These are phyloP conservation scores for Acanthochlamys bracteata DNA, from an alignment of 106 monocot species.

Conservation along the genomic window DNA sequence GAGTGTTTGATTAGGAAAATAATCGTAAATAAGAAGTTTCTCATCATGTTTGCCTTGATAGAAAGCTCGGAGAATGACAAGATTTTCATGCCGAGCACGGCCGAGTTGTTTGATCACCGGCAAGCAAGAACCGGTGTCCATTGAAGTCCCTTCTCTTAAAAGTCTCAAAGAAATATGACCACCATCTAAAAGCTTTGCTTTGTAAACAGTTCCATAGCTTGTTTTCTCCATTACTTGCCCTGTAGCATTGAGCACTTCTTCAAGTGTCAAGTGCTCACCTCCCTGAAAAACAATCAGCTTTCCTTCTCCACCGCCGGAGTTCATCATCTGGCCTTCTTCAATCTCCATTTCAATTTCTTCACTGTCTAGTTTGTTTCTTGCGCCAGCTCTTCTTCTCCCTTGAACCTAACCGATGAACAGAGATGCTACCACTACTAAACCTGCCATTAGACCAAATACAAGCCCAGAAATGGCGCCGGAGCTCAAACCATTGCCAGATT, in stretches of 20 bases:
- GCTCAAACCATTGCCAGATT: constrained; percentile 18
- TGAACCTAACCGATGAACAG: constrained; percentile 57
- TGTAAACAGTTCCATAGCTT: constrained; percentile 83
- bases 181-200: constrained; percentile 83
- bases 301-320: constrained; percentile 25
- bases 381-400: constrained; percentile 33
- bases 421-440: constrained; percentile 56
- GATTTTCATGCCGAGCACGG: constrained; percentile 69
- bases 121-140: constrained; percentile 41
- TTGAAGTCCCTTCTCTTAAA: constrained; percentile 70
- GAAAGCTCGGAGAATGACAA: constrained; percentile 71
- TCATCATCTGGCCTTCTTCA: constrained; percentile 10
- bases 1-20: constrained; percentile 49
- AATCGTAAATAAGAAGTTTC: constrained; percentile 93
- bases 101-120: constrained; percentile 58
- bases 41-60: constrained; percentile 87
- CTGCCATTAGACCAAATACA: constrained; percentile 77
- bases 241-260: constrained; percentile 82
- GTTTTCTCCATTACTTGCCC: constrained; percentile 94
- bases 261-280: constrained; percentile 77
- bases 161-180: constrained; percentile 63
- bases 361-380: no score
- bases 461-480: constrained; percentile 53
- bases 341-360: constrained; percentile 14
- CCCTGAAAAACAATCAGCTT: constrained; percentile 76